Evolutionary conservation across 768 basidiomycete genomes (phyloP), one percentile per base, ranked within the genome.

Genomic region (Symmetrospora coprosmae): DNA sequence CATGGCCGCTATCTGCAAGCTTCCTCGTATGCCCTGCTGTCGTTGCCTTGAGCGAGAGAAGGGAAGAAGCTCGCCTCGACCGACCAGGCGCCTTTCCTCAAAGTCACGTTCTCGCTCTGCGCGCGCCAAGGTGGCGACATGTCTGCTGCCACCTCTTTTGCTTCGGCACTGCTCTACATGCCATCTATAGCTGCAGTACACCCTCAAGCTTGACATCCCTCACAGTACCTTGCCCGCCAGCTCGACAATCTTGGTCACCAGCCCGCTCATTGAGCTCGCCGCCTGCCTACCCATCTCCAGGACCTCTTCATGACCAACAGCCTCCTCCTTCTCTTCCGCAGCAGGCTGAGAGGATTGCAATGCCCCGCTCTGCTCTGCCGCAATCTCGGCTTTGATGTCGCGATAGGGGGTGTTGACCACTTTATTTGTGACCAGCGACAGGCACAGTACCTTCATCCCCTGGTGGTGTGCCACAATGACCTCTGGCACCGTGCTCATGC

Each of bases 401-500:
- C 80, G 72, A 69, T 86, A 82, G 43, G 71, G 76, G 0, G 81
- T 82, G 61, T 85, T 81, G 43, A 87, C 82, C 11, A 91, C 89
- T 67, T 78, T 77, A 73, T 91, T 91, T 27, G 87, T 90, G 27
- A 88, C 85, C 58, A 91, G 77, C 65, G 85, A 88, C 40, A 91
- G 74, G 3, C 85, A 87, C 72, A 85, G 75, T 50, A 85, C 80
- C 53, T 85, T 78, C 56, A 91, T 66, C 0, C 82, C 84, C 68
- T 82, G 84, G 38, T 66, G 65, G 14, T 58, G 39, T 8, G 84
- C 88, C 0, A 81, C 84, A 23, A 89, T 75, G 25, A 91, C 88
- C 72, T 91, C 88, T 0, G 87, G 88, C 16, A 90, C 80, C 0
- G 89, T 91, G 66, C 85, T 87, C 88, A 91, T 91, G 1, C 88